Percentiles rank a stretch among this genome's conserved stretches.
Conservation (phyloP, 192 early-diverging fungal genomes). For the Coemansia sp. region DNA sequence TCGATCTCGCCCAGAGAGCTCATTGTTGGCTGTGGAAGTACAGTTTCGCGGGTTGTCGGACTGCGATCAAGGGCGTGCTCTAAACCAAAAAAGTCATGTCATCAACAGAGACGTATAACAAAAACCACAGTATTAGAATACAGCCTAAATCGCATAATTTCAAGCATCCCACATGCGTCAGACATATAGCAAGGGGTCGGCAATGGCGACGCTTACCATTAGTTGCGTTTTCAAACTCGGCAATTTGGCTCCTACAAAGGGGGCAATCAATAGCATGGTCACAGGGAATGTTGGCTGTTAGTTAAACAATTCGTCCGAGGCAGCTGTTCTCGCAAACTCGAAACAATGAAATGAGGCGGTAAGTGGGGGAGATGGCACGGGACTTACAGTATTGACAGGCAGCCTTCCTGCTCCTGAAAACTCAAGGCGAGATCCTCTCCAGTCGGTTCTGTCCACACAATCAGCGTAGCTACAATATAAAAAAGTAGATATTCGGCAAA, state of each 20-base stretch:
- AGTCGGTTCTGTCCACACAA: constrained; percentile 78
- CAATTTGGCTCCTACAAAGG: constrained; percentile 47
- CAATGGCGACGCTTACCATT: constrained; percentile 32
- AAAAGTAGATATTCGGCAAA: constrained; percentile 1
- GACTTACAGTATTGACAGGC: constrained; percentile 75
- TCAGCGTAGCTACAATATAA: constrained; percentile 73
- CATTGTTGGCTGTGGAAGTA: constrained; percentile 68
- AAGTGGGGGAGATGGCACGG: constrained; percentile 6
- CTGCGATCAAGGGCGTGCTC: constrained; percentile 18
- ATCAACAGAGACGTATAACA: neutral
- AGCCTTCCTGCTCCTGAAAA: constrained; percentile 90
- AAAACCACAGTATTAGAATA: neutral
- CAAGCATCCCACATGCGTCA: neutral
- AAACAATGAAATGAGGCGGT: neutral
- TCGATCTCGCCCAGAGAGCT: constrained; percentile 74
- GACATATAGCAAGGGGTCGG: neutral
- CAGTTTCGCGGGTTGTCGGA: neutral
- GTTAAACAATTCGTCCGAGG: neutral
- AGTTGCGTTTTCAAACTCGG: constrained; percentile 50
- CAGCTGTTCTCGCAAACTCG: neutral
- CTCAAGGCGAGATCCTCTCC: constrained; percentile 86
- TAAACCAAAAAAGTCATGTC: constrained; percentile 8
- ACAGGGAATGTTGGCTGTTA: neutral
- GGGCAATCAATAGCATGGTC: neutral
- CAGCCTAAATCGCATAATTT: constrained; percentile 4